A percentile compares a stretch with the other conserved stretches of the same genome.
Conservation (phyloP, 2,329 filamentous ascomycete species). For the Aspergillus fischeri region DNA sequence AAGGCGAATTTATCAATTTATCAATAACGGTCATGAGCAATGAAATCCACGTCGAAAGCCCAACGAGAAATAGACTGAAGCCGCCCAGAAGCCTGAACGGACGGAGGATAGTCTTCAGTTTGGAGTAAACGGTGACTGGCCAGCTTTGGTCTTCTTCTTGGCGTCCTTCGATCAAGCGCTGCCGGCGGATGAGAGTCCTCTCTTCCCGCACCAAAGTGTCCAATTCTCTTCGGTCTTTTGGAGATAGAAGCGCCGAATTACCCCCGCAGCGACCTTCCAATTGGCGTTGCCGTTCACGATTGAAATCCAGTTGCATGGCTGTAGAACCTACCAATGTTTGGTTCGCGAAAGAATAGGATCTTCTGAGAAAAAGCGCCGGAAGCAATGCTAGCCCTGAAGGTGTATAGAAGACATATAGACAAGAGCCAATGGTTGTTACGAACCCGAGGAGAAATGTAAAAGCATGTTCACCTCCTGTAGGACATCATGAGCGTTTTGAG, state of each 20-base stretch:
- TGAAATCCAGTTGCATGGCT: conserved; percentile 74
- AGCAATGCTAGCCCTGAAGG: conserved; percentile 82
- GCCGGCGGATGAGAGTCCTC: conserved; percentile 82
- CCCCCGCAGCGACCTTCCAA: conserved; percentile 81
- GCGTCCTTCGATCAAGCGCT: conserved; percentile 70
- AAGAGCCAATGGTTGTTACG: conserved; percentile 79
- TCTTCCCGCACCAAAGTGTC: conserved; percentile 86
- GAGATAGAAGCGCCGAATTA: conserved; percentile 67
- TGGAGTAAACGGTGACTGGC: conserved; percentile 72
- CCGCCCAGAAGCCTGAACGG: conserved; percentile 87
- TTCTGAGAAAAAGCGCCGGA: conserved; percentile 87
- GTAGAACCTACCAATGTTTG: conserved; percentile 74
- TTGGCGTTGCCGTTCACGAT: conserved; percentile 87
- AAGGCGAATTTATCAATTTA: conserved; percentile 92
- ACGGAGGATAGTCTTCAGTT: conserved; percentile 74
- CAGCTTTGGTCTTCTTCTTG: conserved; percentile 68
- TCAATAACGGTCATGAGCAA: conserved; percentile 96
- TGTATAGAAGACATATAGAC: conserved; percentile 86
- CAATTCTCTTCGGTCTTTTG: conserved; percentile 83
- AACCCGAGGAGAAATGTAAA: conserved; percentile 85
- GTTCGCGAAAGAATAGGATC: conserved; percentile 78
- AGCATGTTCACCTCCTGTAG: conserved; percentile 75
- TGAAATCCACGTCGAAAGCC: conserved; percentile 75
- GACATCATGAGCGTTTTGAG: not conserved
- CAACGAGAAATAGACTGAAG: conserved; percentile 68